Percentiles rank a stretch among this genome's conserved stretches.
phyloP scores from a whole-genome alignment of 2,329 filamentous ascomycete genomes.

The Beauveria sp. region DNA sequence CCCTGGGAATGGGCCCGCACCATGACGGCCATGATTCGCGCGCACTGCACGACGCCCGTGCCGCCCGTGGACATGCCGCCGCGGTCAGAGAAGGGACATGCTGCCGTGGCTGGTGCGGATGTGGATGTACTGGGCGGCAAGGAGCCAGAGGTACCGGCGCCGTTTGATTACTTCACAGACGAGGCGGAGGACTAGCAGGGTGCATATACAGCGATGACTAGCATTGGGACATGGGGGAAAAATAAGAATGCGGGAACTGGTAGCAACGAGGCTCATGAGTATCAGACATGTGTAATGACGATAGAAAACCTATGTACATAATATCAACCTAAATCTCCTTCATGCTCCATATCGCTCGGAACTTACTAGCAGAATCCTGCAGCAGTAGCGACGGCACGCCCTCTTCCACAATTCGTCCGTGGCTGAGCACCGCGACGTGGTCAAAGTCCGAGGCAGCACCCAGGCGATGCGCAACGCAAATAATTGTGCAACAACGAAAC shows the following conservation, averaged over 20 bases:
- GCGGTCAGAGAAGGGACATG: constrained; percentile 11
- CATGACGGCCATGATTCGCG: constrained; percentile 45
- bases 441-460: constrained; percentile 23
- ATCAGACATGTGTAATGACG: not conserved
- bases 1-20: constrained; percentile 74
- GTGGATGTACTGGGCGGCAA: constrained; percentile 17
- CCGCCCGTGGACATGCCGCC: not conserved
- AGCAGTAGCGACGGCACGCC: not conserved
- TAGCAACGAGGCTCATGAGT: not conserved
- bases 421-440: constrained; percentile 20
- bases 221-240: not conserved
- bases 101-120: constrained; percentile 15
- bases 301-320: not conserved
- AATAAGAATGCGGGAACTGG: constrained; percentile 4
- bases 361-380: not conserved
- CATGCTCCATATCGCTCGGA: constrained; percentile 3
- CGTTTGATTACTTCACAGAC: constrained; percentile 30
- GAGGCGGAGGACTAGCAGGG: not conserved
- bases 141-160: constrained; percentile 21
- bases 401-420: constrained; percentile 16
- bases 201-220: not conserved
- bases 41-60: constrained; percentile 18
- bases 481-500: constrained; percentile 21
- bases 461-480: constrained; percentile 23
- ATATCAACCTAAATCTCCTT: not conserved